Percentiles rank a stretch among this genome's conserved stretches.
phyloP scores from a whole-genome alignment of 495 filamentous ascomycete species.

The Penicillium salamii region DNA sequence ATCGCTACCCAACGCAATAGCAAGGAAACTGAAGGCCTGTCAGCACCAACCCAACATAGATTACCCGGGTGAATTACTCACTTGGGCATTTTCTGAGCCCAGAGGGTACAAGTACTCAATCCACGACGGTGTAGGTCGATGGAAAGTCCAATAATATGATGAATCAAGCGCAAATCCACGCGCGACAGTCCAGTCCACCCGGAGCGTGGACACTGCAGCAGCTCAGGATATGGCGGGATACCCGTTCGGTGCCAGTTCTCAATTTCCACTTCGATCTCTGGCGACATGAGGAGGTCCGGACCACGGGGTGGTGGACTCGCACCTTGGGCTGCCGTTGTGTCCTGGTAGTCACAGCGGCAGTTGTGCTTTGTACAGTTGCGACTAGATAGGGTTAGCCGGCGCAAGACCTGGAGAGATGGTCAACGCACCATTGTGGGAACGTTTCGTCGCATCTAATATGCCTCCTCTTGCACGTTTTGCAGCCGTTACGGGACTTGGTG shows the following conservation, averaged over 20 bases:
- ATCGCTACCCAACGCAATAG: slow-evolving; percentile 71
- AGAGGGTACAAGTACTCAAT: slow-evolving; percentile 78
- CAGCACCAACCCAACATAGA: neutral
- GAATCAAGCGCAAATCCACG: slow-evolving; percentile 81
- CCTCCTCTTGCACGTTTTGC: slow-evolving; percentile 93
- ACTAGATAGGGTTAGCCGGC: slow-evolving; percentile 42
- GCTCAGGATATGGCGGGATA: slow-evolving; percentile 79
- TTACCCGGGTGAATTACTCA: slow-evolving; percentile 45
- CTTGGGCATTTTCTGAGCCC: slow-evolving; percentile 90
- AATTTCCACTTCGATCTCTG: slow-evolving; percentile 75
- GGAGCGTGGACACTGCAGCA: slow-evolving; percentile 64
- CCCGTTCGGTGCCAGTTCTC: slow-evolving; percentile 82
- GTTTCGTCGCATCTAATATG: slow-evolving; percentile 98
- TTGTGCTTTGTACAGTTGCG: slow-evolving; percentile 99
- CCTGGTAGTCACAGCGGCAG: slow-evolving; percentile 96
- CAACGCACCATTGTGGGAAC: slow-evolving; percentile 88
- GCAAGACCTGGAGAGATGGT: neutral
- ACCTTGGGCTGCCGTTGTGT: slow-evolving; percentile 58
- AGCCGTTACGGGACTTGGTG: slow-evolving; percentile 97
- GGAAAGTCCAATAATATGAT: slow-evolving; percentile 85
- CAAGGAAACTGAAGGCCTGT: slow-evolving; percentile 64
- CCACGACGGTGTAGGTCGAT: slow-evolving; percentile 74
- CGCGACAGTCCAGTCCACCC: slow-evolving; percentile 61
- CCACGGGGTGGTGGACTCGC: slow-evolving; percentile 67
- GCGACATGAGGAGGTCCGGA: slow-evolving; percentile 77